A percentile compares a stretch with the other conserved stretches of the same genome.
These are phyloP conservation scores for Phanerochaete sordida DNA, from an alignment of 768 basidiomycete species.

Conservation along the genomic window DNA sequence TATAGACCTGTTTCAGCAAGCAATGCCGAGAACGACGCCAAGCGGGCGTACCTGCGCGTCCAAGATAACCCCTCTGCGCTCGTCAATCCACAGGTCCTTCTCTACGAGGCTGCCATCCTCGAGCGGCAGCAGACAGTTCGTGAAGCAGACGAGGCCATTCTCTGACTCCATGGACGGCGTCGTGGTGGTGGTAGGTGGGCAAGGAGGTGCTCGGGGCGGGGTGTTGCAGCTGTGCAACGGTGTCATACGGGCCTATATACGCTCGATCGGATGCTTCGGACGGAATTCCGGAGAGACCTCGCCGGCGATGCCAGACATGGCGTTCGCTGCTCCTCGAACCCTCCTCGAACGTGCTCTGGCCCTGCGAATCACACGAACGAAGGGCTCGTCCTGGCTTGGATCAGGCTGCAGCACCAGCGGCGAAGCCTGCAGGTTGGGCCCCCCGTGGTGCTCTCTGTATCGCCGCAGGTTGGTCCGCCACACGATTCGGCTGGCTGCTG, in stretches of 20 bases:
- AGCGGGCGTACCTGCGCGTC: conserved; percentile 54
- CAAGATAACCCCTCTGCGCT: conserved; percentile 66
- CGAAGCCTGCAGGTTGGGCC: not conserved
- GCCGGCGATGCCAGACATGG: conserved; percentile 2
- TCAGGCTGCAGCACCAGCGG: not conserved
- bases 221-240: not conserved
- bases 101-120: conserved; percentile 76
- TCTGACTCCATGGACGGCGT: conserved; percentile 30
- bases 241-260: not conserved
- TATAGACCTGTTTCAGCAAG: conserved; percentile 23
- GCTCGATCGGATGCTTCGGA: not conserved
- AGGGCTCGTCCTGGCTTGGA: not conserved
- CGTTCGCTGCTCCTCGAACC: not conserved
- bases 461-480: not conserved
- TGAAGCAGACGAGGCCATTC: conserved; percentile 80
- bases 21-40: not conserved
- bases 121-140: conserved; percentile 76
- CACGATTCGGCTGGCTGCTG: not conserved
- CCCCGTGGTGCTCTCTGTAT: not conserved
- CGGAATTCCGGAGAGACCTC: not conserved
- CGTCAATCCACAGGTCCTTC: conserved; percentile 82
- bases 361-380: not conserved
- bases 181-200: not conserved
- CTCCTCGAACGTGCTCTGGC: conserved; percentile 3
- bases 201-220: conserved; percentile 1